Evolutionary conservation across 805 yeast species (phyloP).

Genomic region (Candida endomychidarum): DNA sequence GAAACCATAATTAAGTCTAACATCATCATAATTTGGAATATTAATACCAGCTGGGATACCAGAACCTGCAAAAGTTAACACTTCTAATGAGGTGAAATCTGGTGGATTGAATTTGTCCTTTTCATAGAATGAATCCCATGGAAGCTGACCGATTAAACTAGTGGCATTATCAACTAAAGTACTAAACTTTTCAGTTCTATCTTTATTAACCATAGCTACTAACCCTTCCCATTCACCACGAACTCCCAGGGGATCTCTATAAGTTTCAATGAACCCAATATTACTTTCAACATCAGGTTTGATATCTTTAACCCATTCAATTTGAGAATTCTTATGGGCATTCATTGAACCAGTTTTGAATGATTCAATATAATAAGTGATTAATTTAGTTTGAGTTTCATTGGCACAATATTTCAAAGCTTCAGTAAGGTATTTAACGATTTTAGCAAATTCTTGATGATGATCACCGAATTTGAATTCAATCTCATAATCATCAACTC

Average conservation of each 20-base stretch:
- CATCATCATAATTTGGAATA: slow-evolving; percentile 90
- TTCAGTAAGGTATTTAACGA: slow-evolving; percentile 52
- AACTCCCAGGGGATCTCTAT: slow-evolving; percentile 88
- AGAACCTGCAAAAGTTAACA: slow-evolving; percentile 82
- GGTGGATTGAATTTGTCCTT: slow-evolving; percentile 89
- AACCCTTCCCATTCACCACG: slow-evolving; percentile 94
- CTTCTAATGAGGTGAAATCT: slow-evolving; percentile 88
- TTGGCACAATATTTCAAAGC: slow-evolving; percentile 71
- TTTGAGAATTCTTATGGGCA: slow-evolving; percentile 82
- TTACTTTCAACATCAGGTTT: slow-evolving; percentile 73
- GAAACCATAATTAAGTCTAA: slow-evolving; percentile 78
- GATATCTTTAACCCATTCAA: slow-evolving; percentile 83
- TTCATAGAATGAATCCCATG: slow-evolving; percentile 77
- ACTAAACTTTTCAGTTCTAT: slow-evolving; percentile 78
- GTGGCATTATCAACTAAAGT: slow-evolving; percentile 67
- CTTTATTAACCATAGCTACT: slow-evolving; percentile 87
- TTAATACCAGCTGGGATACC: slow-evolving; percentile 94
- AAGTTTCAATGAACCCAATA: slow-evolving; percentile 89
- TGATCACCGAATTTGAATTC: slow-evolving; percentile 78
- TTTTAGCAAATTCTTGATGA: slow-evolving; percentile 56
- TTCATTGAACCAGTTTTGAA: slow-evolving; percentile 81
- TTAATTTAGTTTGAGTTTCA: slow-evolving; percentile 66
- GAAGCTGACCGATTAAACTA: slow-evolving; percentile 61
- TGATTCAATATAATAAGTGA: slow-evolving; percentile 63
- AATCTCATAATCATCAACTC: slow-evolving; percentile 38